Percentiles rank a stretch among this genome's conserved stretches.
These are phyloP conservation scores for Nepenthes alata DNA, from an alignment of 179 eudicot genomes.

Conservation along the genomic window DNA sequence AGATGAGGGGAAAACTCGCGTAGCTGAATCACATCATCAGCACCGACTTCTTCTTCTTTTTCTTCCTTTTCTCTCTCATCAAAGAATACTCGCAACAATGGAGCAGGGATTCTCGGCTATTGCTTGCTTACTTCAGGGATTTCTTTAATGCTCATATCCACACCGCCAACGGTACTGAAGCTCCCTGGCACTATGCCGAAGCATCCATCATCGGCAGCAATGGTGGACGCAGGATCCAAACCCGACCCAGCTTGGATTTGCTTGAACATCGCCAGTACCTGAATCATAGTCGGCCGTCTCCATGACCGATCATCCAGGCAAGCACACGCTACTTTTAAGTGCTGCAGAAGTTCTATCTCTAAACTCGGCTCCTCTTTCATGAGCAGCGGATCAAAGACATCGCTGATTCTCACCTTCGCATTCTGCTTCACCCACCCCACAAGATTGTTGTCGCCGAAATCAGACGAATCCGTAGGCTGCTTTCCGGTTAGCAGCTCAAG, in stretches of 20 bases:
- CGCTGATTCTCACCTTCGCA: conserved; percentile 40
- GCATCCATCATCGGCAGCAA: conserved; percentile 31
- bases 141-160: conserved; percentile 78
- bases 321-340: conserved; percentile 62
- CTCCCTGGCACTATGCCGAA: conserved; percentile 36
- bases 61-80: conserved; percentile 1
- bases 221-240: conserved; percentile 46
- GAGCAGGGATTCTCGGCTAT: conserved; percentile 2
- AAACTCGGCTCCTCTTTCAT: conserved; percentile 56
- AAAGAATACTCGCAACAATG: conserved; percentile 1
- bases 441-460: conserved; percentile 84
- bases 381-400: conserved; percentile 65
- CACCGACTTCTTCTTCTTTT: background rate
- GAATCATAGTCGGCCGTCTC: conserved; percentile 84
- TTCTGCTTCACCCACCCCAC: conserved; percentile 95
- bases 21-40: too few relatives aligned
- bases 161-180: conserved; percentile 24
- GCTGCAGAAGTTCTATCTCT: conserved; percentile 64
- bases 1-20: background rate
- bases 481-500: conserved; percentile 84
- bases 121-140: conserved; percentile 43
- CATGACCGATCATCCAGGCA: conserved; percentile 82
- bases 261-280: conserved; percentile 93
- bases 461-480: conserved; percentile 64
- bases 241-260: conserved; percentile 86